A percentile compares a stretch with the other conserved stretches of the same genome.
Conservation (phyloP, 2,329 filamentous ascomycete genomes). For the Rachicladosporium sp. region DNA sequence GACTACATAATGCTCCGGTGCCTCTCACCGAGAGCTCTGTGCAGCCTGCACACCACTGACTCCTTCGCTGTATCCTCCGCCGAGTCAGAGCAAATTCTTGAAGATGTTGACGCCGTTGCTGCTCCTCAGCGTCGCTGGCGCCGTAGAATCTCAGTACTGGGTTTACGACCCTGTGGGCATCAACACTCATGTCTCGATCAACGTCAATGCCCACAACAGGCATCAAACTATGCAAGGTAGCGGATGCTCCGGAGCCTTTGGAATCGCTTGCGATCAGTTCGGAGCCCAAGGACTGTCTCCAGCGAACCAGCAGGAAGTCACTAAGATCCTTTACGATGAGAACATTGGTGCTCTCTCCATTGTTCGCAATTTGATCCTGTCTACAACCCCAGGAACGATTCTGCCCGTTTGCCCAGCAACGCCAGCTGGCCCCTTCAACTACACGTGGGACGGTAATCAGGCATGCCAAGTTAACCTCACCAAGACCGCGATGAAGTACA, state of each 20-base stretch:
- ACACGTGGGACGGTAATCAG: slow-evolving; percentile 1
- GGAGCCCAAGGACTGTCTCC: slow-evolving; percentile 5
- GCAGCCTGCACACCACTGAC: no score
- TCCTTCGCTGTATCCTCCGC: no score
- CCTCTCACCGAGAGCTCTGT: no score
- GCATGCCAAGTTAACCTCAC: slow-evolving; percentile 11
- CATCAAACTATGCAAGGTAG: slow-evolving; percentile 14
- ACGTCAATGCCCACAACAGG: slow-evolving; percentile 9
- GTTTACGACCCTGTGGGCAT: slow-evolving; percentile 2
- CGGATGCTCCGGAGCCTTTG: slow-evolving; percentile 14
- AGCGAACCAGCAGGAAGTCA: slow-evolving; percentile 9
- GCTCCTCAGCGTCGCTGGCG: no score
- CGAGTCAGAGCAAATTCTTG: no score
- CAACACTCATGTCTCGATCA: slow-evolving; percentile 2
- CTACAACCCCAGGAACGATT: slow-evolving; percentile 9
- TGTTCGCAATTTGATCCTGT: slow-evolving; percentile 14
- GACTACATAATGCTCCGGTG: no score
- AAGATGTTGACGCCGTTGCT: no score
- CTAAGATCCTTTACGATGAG: slow-evolving; percentile 11
- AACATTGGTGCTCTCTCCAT: slow-evolving; percentile 13
- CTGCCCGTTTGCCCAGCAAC: slow-evolving; percentile 10
- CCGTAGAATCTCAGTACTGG: slow-evolving; percentile 16
- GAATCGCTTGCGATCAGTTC: slow-evolving; percentile 8
- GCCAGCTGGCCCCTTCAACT: slow-evolving; percentile 10
- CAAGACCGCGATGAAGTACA: slow-evolving; percentile 11